phyloP scores from a whole-genome alignment of 1,284 basidiomycete genomes.

The Cutaneotrichosporon sp. region DNA sequence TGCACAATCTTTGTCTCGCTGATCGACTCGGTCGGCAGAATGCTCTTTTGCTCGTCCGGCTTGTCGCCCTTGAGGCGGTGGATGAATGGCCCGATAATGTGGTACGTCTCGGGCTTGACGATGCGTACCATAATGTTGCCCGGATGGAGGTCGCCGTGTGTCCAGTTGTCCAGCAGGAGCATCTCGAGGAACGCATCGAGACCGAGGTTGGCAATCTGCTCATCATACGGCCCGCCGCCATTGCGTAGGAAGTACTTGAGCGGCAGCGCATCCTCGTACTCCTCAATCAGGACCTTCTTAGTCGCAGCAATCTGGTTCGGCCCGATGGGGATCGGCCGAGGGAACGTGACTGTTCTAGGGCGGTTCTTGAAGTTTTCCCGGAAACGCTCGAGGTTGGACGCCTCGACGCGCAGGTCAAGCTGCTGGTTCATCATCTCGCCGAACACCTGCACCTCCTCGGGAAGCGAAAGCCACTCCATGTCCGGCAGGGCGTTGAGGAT shows the following conservation, averaged over 20 bases:
- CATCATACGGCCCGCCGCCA: constrained; percentile 86
- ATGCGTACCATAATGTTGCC: constrained; percentile 99
- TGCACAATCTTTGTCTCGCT: constrained; percentile 57
- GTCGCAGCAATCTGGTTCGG: constrained; percentile 1
- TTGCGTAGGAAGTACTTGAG: constrained; percentile 81
- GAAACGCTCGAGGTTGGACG: constrained; percentile 78
- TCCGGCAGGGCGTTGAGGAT: constrained; percentile 77
- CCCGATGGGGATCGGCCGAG: constrained; percentile 61
- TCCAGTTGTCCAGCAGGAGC: constrained; percentile 96
- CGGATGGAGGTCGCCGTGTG: constrained; percentile 75
- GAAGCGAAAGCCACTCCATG: constrained; percentile 93
- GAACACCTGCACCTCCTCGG: constrained; percentile 92
- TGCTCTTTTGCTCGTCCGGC: constrained; percentile 26
- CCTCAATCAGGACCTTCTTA: constrained; percentile 82
- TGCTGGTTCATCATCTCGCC: constrained; percentile 97
- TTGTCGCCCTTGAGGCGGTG: constrained; percentile 26
- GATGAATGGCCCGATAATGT: constrained; percentile 50
- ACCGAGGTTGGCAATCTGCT: constrained; percentile 83
- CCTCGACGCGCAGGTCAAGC: constrained; percentile 85
- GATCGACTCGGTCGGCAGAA: constrained; percentile 22
- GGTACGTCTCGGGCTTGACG: constrained; percentile 66
- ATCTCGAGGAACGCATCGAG: constrained; percentile 97
- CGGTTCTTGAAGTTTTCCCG: constrained; percentile 74
- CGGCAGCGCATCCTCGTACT: constrained; percentile 88
- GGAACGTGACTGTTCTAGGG: constrained; percentile 80